Base-by-base conservation (phyloP, 75 land plant genomes). In the Pinus taeda region DNA sequence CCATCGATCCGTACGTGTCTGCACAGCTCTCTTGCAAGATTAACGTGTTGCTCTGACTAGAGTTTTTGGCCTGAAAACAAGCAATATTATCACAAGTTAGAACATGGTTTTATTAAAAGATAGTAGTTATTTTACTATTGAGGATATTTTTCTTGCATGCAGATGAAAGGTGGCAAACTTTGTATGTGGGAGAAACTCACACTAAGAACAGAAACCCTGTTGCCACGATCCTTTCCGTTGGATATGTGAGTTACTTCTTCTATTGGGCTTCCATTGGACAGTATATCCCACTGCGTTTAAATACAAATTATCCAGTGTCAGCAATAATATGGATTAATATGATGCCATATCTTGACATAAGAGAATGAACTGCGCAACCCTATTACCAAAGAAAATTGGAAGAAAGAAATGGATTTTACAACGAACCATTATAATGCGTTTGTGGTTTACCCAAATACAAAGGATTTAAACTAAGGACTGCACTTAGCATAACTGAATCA, bases 171-270 rank as follows among this genome's bases (percentile, higher is more conserved):
- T 9, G 37, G 15, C 26, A 49, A 37, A 24, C 12, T 29, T 9
- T 4, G 26, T 21, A 79, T 53, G 65, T 11, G 8, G 18, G 70
- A 18, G n/a, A 75, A 83, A 79, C 83, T 80, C 49, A 94, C 97
- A 57, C 85, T 65, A 36, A 88, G 88, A 13, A 93, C 81, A 1
- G 93, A 81, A 13, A 94, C 95, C 57, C 86, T 75, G 75, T 92
- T 92, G 21, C 93, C 93, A 3, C 96, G 86, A 83, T 92, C 93
- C 62, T 94, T 91, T 24, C 95, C 95, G 78, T 92, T 90, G 3
- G 91, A 81, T 26, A 94, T 75, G 82, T 88, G 85, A 58, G 90
- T 90, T 30, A 93, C 87, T 26, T 85, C 79, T 45, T 89, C 82
- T 15, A 74, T 81, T 17, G 81, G 61, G 53, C 80, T 79, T 73